Evolutionary conservation across 2,329 filamentous ascomycete species (phyloP), one percentile per base, ranked within the genome.

Genomic region (Penicillium griseofulvum): DNA sequence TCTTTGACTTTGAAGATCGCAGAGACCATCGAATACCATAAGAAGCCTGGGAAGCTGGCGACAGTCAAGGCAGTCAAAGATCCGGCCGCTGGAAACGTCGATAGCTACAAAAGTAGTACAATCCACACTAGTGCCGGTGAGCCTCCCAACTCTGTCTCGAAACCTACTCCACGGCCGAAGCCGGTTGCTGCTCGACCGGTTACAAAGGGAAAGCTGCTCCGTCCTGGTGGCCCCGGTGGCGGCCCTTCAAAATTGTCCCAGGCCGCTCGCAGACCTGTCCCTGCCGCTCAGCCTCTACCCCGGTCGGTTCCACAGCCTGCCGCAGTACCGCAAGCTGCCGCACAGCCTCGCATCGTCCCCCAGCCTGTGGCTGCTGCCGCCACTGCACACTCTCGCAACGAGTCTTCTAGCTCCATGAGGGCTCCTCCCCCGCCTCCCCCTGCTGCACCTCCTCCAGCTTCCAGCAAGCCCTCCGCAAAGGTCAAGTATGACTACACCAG

Each of bases 31-130:
- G 90, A 96, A 71, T 99, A 96, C 74, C 92, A 93, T 70, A 99
- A 97, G 82, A 99, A 99, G 76, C 94, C 94, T 1, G 90, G 90
- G 52, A 99, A 99, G 78, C 83, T 90, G 72, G 89, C 93, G 51
- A 76, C 86, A 6, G 89, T 99, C 69, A 97, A 97, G 78, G 90
- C 90, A 9, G 70, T 96, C 57, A 96, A 96, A 76, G 94, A 99
- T 70, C 87, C 92, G 0, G 83, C 86, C 49, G 83, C 88, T 49
- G 77, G 81, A 4, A 74, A 82, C 49, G 87, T 87, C 45, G 94
- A 99, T 74, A 83, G 86, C 60, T 99, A 99, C 81, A 99, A 99
- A 83, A 97, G 91, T 71, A 87, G 90, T 56, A 87, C 87, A 16
- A 86, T 99, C 51, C 94, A 97, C 71, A 96, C 92, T 0, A 87